Conservation (phyloP, 257 asterid species). For the Rehmannia glutinosa region DNA sequence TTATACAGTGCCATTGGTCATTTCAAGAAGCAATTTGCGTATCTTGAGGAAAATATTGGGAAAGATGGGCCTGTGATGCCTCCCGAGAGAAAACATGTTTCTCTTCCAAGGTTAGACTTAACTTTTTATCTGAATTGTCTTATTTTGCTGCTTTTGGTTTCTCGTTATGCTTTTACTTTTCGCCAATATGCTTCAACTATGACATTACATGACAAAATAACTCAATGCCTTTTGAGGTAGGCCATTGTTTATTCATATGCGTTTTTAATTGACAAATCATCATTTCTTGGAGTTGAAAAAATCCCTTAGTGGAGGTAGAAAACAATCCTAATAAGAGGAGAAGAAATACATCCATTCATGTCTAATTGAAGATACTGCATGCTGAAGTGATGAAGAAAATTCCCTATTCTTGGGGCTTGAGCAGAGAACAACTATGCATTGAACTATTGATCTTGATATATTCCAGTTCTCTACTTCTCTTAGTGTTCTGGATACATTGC, state of each 20-base stretch:
- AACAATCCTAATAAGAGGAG: too few species aligned
- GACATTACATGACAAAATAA: background rate
- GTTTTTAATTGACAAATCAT: too few species aligned
- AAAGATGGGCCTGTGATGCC: conserved; percentile 68
- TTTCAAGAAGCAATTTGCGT: conserved; percentile 74
- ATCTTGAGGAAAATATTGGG: conserved; percentile 77
- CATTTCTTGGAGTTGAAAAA: too few species aligned
- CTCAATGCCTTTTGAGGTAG: background rate
- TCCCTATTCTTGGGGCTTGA: too few species aligned
- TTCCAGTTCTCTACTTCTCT: background rate
- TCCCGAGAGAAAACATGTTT: conserved; percentile 74
- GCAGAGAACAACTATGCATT: too few species aligned
- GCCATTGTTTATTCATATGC: too few species aligned
- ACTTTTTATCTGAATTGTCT: too few species aligned
- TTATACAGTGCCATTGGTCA: conserved; percentile 74
- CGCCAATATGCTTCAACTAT: background rate
- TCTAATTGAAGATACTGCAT: too few species aligned
- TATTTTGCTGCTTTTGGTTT: conserved; percentile 1
- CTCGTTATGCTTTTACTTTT: background rate
- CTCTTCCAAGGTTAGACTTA: conserved; percentile 74
- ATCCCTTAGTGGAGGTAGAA: too few species aligned
- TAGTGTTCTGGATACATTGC: background rate
- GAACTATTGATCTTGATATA: background rate
- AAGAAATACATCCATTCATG: too few species aligned
- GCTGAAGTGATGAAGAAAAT: too few species aligned